Evolutionary conservation across 805 yeast species (phyloP).

Genomic region (Saccharomycopsis sp.): DNA sequence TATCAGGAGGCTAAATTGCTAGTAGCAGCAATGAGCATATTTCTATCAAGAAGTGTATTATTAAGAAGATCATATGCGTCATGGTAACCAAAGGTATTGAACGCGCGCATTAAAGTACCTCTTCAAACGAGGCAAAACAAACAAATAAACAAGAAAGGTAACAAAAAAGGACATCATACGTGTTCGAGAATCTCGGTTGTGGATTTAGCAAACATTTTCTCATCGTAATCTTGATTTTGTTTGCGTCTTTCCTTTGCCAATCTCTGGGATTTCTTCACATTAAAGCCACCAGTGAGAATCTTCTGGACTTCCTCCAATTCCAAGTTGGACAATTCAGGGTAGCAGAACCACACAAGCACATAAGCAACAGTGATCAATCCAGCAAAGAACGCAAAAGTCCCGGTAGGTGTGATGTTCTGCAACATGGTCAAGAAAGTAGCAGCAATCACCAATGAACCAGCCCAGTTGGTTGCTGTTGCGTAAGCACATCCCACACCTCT

Average conservation of each 20-base stretch:
- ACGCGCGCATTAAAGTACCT: neutral
- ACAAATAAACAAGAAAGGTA: neutral
- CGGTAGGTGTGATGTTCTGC: conserved; percentile 87
- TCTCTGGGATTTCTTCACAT: conserved; percentile 57
- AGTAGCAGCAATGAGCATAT: no score
- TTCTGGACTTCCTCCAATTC: conserved; percentile 88
- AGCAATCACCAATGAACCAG: conserved; percentile 86
- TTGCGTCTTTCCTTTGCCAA: conserved; percentile 44
- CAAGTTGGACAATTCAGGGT: conserved; percentile 88
- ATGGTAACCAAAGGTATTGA: neutral
- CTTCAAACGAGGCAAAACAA: neutral
- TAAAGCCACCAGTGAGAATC: conserved; percentile 77
- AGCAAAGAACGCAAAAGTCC: conserved; percentile 88
- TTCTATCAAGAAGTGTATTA: no score
- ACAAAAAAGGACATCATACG: neutral
- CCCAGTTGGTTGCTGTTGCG: conserved; percentile 93
- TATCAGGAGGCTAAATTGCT: no score
- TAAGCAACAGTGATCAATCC: conserved; percentile 69
- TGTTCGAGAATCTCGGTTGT: neutral
- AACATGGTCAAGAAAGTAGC: conserved; percentile 93
- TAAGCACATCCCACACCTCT: conserved; percentile 88
- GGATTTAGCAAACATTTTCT: neutral
- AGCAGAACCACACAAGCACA: conserved; percentile 70
- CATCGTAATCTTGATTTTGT: conserved; percentile 11
- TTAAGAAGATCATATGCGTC: neutral